Conservation (phyloP, 2,329 filamentous ascomycete species). For the Dothistroma septosporum region DNA sequence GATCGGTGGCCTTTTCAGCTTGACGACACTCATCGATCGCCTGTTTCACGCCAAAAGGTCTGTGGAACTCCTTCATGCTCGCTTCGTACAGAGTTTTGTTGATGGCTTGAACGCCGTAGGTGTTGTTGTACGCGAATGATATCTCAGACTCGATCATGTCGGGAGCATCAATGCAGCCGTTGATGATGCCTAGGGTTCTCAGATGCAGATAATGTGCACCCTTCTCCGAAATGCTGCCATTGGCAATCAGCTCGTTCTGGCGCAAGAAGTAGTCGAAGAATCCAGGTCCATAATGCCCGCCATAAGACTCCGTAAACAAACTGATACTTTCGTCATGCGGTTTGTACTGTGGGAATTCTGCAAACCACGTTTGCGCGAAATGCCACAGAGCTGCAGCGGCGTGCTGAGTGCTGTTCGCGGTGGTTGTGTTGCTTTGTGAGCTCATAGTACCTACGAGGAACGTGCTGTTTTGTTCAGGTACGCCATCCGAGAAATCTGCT, state of each 20-base stretch:
- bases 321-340: constrained; percentile 53
- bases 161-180: constrained; percentile 53
- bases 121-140: constrained; percentile 52
- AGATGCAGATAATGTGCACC: constrained; percentile 41
- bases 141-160: constrained; percentile 39
- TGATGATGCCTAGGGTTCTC: constrained; percentile 55
- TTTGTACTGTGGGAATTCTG: constrained; percentile 33
- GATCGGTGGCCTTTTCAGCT: constrained; percentile 48
- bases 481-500: constrained; percentile 36
- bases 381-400: constrained; percentile 55
- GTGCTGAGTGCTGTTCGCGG: constrained; percentile 31
- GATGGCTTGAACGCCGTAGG: constrained; percentile 54
- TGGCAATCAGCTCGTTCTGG: constrained; percentile 53
- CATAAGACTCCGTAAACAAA: constrained; percentile 67
- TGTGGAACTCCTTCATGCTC: constrained; percentile 44
- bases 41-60: constrained; percentile 51
- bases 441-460: constrained; percentile 55
- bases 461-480: constrained; percentile 31
- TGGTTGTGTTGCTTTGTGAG: constrained; percentile 43
- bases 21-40: constrained; percentile 50
- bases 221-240: constrained; percentile 40
- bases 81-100: constrained; percentile 41
- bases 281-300: constrained; percentile 49
- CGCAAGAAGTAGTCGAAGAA: constrained; percentile 58
- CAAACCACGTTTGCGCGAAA: constrained; percentile 54